Evolutionary conservation across 768 basidiomycete species (phyloP).

Genomic region (Leccinellum albellum): DNA sequence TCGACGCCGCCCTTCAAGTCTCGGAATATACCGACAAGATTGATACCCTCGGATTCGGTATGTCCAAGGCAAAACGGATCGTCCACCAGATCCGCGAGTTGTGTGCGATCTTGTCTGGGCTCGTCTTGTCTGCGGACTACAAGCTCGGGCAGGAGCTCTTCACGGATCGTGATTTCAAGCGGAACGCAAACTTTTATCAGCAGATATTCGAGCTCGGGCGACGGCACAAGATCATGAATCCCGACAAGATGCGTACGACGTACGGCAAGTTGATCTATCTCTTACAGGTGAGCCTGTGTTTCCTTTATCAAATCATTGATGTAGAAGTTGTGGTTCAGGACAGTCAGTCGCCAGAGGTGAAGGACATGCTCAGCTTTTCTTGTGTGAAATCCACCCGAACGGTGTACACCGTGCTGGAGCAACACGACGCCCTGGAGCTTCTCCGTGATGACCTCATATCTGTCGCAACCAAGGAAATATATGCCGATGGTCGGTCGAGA

Average conservation of each 20-base stretch:
- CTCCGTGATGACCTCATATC: constrained; percentile 75
- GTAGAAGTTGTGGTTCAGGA: constrained; percentile 46
- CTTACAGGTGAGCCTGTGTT: constrained; percentile 53
- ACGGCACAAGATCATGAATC: constrained; percentile 89
- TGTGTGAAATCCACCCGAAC: constrained; percentile 77
- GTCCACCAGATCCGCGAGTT: constrained; percentile 84
- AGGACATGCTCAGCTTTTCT: constrained; percentile 73
- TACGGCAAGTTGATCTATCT: constrained; percentile 86
- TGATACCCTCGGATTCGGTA: constrained; percentile 72
- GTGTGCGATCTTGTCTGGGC: constrained; percentile 83
- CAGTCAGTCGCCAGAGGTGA: constrained; percentile 79
- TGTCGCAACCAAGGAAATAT: constrained; percentile 78
- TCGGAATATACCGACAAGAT: constrained; percentile 91
- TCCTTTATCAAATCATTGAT: background rate
- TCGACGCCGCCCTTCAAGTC: constrained; percentile 80
- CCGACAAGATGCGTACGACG: constrained; percentile 86
- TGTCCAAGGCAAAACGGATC: constrained; percentile 83
- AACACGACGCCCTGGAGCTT: constrained; percentile 58
- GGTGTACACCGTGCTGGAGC: constrained; percentile 64
- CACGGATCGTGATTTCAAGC: constrained; percentile 73
- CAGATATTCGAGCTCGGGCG: constrained; percentile 77
- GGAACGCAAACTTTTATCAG: constrained; percentile 79
- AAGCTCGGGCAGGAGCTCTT: constrained; percentile 87
- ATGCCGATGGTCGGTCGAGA: constrained; percentile 63
- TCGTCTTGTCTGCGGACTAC: constrained; percentile 80